Percentiles rank a stretch among this genome's conserved stretches.
phyloP scores from a whole-genome alignment of 192 early-diverging fungal species.

The Pilobolus umbonatus region DNA sequence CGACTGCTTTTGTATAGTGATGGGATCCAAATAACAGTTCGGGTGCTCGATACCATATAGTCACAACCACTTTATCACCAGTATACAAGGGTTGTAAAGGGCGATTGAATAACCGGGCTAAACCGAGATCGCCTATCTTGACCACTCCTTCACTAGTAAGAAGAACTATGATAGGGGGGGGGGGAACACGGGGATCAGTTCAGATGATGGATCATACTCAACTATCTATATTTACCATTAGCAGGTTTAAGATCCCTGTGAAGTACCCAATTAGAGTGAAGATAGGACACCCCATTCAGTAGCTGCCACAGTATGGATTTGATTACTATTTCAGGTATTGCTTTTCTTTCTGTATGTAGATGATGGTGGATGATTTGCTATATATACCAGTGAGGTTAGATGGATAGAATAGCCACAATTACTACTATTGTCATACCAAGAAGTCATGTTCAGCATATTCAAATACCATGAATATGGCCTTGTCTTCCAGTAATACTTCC shows the following conservation, averaged over 20 bases:
- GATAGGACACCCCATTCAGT: constrained; percentile 80
- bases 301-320: constrained; percentile 91
- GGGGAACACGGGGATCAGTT: no score
- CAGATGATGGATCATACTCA: not conserved
- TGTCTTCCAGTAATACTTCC: constrained; percentile 89
- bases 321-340: constrained; percentile 75
- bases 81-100: constrained; percentile 77
- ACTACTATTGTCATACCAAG: constrained; percentile 42
- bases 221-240: constrained; percentile 47
- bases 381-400: not conserved
- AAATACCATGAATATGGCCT: constrained; percentile 94
- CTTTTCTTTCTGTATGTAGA: constrained; percentile 69
- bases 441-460: constrained; percentile 96
- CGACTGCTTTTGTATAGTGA: constrained; percentile 81
- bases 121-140: constrained; percentile 91
- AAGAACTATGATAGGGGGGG: constrained; percentile 48
- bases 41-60: constrained; percentile 95
- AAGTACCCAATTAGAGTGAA: constrained; percentile 82
- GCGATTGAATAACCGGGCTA: constrained; percentile 75
- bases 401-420: not conserved
- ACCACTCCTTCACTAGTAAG: constrained; percentile 84
- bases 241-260: constrained; percentile 94
- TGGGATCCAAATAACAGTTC: constrained; percentile 84
- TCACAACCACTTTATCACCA: constrained; percentile 86
- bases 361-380: constrained; percentile 92